Conservation (phyloP, 2,329 filamentous ascomycete genomes). For the Myrmaecium sp. region DNA sequence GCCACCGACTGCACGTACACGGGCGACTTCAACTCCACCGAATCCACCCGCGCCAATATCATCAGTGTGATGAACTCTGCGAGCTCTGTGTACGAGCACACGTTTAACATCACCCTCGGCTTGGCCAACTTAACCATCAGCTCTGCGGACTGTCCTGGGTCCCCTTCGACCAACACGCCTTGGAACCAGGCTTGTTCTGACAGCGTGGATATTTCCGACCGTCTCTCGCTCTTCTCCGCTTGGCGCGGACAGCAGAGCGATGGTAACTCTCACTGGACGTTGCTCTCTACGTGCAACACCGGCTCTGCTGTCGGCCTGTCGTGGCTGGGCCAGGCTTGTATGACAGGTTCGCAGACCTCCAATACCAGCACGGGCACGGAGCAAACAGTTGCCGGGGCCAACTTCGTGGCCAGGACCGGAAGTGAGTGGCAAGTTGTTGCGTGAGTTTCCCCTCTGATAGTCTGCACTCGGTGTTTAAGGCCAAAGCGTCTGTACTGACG, state of each 20-base stretch:
- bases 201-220: conserved; percentile 48
- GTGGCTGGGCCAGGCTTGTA: conserved; percentile 81
- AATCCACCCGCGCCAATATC: conserved; percentile 54
- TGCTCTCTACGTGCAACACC: conserved; percentile 68
- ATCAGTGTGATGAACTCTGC: conserved; percentile 74
- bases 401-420: conserved; percentile 70
- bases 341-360: conserved; percentile 35
- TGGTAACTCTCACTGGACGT: conserved; percentile 81
- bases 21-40: conserved; percentile 46
- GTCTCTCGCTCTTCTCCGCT: conserved; percentile 70
- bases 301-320: conserved; percentile 76
- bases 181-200: conserved; percentile 70
- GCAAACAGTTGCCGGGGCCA: conserved; percentile 69
- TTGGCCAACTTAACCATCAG: conserved; percentile 73
- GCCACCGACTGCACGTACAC: conserved; percentile 90
- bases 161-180: conserved; percentile 46
- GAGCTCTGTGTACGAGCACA: conserved; percentile 71
- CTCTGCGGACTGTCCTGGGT: conserved; percentile 55
- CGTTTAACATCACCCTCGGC: conserved; percentile 89
- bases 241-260: conserved; percentile 73
- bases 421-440: conserved; percentile 93
- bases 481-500: not conserved
- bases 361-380: conserved; percentile 27
- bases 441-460: conserved; percentile 8
- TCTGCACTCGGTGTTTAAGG: not conserved